Conservation (phyloP, 2,329 filamentous ascomycete genomes). For the Pseudogymnoascus verrucosus region DNA sequence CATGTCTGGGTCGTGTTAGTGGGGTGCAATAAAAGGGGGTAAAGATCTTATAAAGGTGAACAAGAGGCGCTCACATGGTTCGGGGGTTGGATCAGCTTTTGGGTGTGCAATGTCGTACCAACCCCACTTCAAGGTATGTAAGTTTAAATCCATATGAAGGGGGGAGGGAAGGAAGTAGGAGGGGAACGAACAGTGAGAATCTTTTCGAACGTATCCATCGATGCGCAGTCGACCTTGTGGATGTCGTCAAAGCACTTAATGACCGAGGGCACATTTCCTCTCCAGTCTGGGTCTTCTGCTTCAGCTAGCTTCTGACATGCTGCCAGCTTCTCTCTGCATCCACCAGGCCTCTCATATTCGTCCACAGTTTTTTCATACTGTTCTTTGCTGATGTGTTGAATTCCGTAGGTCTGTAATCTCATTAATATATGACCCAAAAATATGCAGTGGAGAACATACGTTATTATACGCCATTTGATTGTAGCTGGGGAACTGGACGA, state of each 20-base stretch:
- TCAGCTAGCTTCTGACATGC: slow-evolving; percentile 30
- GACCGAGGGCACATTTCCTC: slow-evolving; percentile 17
- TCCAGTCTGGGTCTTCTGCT: not conserved
- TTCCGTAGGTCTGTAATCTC: not conserved
- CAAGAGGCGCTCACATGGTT: not conserved
- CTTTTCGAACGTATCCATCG: not conserved
- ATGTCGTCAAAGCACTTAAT: slow-evolving; percentile 48
- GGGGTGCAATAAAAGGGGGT: slow-evolving; percentile 29
- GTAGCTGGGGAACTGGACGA: slow-evolving; percentile 38
- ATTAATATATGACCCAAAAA: not conserved
- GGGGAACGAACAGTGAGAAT: not conserved
- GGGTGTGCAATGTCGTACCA: slow-evolving; percentile 29
- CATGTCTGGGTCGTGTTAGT: not conserved
- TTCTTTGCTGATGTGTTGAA: not conserved
- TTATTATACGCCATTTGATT: slow-evolving; percentile 21
- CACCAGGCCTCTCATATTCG: slow-evolving; percentile 36
- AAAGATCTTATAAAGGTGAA: slow-evolving; percentile 30
- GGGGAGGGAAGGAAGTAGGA: slow-evolving; percentile 50
- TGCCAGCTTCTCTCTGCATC: slow-evolving; percentile 42
- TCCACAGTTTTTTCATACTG: slow-evolving; percentile 24
- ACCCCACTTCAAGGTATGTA: not conserved
- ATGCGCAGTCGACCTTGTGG: slow-evolving; percentile 38
- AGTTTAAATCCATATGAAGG: slow-evolving; percentile 27
- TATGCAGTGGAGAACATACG: slow-evolving; percentile 36
- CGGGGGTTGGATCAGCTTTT: not conserved